Percentiles rank a stretch among this genome's conserved stretches.
Conservation (phyloP, 192 early-diverging fungal genomes). For the Radiomyces spectabilis region DNA sequence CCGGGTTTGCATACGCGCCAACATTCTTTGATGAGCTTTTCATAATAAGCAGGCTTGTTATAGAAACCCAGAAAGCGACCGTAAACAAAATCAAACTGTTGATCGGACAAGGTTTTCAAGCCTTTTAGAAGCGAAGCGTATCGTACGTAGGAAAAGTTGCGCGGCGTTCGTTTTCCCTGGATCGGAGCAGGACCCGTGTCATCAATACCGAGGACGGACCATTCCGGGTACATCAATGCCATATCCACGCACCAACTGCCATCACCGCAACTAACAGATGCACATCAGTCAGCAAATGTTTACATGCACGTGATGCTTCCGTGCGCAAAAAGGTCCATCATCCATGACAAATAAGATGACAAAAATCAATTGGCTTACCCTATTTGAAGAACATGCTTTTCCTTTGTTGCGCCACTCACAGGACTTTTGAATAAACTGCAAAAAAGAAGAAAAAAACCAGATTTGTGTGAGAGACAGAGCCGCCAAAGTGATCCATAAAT, state of each 20-base stretch:
- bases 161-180: too few species aligned
- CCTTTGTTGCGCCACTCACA: background rate
- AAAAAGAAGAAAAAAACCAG: background rate
- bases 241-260: slow-evolving; percentile 6
- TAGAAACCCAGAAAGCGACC: background rate
- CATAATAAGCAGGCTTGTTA: background rate
- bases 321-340: background rate
- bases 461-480: too few species aligned
- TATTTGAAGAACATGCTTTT: slow-evolving; percentile 13
- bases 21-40: background rate
- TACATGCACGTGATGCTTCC: too few species aligned
- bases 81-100: background rate
- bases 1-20: slow-evolving; percentile 14
- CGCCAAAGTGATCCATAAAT: too few species aligned
- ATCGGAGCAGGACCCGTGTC: slow-evolving; percentile 5
- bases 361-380: slow-evolving; percentile 3
- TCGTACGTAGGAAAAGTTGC: too few species aligned
- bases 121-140: background rate
- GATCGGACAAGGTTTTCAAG: background rate
- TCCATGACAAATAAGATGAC: background rate
- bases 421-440: slow-evolving; percentile 10
- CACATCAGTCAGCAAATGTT: too few species aligned
- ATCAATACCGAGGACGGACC: slow-evolving; percentile 8
- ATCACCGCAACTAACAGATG: slow-evolving; percentile 20
- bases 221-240: slow-evolving; percentile 1